Evolutionary conservation across 2,329 filamentous ascomycete genomes (phyloP).

Genomic region (Diaporthe aspalathi): DNA sequence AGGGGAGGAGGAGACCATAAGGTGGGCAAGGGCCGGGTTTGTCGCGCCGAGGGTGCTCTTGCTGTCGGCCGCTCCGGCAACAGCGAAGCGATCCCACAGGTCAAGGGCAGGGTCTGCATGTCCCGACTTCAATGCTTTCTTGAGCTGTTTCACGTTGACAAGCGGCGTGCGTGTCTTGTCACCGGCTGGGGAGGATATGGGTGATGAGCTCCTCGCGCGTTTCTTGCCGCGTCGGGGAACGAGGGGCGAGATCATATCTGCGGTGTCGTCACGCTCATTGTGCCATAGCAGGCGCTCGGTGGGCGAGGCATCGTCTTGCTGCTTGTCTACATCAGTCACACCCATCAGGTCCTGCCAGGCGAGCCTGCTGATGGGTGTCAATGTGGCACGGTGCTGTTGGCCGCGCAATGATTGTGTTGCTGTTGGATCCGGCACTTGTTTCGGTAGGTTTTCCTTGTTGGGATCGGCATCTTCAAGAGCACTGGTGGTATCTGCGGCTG

Average conservation of each 20-base stretch:
- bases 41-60: constrained; percentile 57
- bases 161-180: constrained; percentile 57
- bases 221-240: constrained; percentile 68
- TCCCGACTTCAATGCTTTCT: constrained; percentile 71
- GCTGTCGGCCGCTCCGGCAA: constrained; percentile 57
- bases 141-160: constrained; percentile 69
- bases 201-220: constrained; percentile 79
- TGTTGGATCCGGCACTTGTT: constrained; percentile 36
- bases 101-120: constrained; percentile 79
- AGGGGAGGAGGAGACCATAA: constrained; percentile 78
- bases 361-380: constrained; percentile 64
- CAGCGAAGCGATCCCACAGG: constrained; percentile 80
- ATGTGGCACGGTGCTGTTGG: constrained; percentile 17
- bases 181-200: constrained; percentile 72
- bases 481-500: constrained; percentile 27
- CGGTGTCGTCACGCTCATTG: constrained; percentile 57
- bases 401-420: constrained; percentile 5
- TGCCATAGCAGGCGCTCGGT: constrained; percentile 73
- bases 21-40: constrained; percentile 70
- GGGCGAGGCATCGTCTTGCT: constrained; percentile 64
- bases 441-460: constrained; percentile 41
- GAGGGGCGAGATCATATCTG: constrained; percentile 59
- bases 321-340: constrained; percentile 54
- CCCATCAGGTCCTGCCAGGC: constrained; percentile 70
- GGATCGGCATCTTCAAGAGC: constrained; percentile 36